These are phyloP conservation scores for Geotrichum bryndzae DNA, from an alignment of 1,139 yeast species.

Conservation along the genomic window DNA sequence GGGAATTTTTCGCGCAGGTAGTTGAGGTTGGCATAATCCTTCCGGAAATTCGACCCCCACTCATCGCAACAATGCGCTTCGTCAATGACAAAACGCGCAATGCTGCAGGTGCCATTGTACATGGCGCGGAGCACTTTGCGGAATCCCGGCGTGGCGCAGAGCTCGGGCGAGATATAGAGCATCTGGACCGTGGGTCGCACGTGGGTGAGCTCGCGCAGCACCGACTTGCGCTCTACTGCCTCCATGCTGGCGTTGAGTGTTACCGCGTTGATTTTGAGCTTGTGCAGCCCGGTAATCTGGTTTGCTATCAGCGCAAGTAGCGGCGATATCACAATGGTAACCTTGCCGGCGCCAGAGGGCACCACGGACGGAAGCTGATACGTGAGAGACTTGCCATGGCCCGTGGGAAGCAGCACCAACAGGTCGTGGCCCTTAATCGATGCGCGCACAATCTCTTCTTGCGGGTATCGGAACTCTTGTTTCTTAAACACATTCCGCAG, in stretches of 20 bases:
- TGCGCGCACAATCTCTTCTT: constrained; percentile 65
- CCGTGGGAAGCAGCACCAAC: constrained; percentile 86
- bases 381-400: constrained; percentile 87
- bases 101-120: constrained; percentile 13
- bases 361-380: constrained; percentile 79
- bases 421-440: constrained; percentile 67
- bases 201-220: constrained; percentile 22
- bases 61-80: constrained; percentile 91
- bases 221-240: constrained; percentile 17
- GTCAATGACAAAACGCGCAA: constrained; percentile 64
- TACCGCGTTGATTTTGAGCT: constrained; percentile 58
- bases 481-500: constrained; percentile 26
- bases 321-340: constrained; percentile 83
- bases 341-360: constrained; percentile 33
- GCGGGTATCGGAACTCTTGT: constrained; percentile 56
- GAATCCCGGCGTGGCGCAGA: constrained; percentile 27
- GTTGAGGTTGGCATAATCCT: constrained; percentile 70
- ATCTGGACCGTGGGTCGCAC: constrained; percentile 30
- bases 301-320: constrained; percentile 87
- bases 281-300: constrained; percentile 64
- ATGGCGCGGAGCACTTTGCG: constrained; percentile 21
- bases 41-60: constrained; percentile 90
- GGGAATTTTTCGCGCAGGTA: constrained; percentile 66
- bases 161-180: constrained; percentile 83
- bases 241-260: constrained; percentile 26